A percentile compares a stretch with the other conserved stretches of the same genome.
Conservation (phyloP, 345 rosid genomes). For the Cochlearia excelsa region DNA sequence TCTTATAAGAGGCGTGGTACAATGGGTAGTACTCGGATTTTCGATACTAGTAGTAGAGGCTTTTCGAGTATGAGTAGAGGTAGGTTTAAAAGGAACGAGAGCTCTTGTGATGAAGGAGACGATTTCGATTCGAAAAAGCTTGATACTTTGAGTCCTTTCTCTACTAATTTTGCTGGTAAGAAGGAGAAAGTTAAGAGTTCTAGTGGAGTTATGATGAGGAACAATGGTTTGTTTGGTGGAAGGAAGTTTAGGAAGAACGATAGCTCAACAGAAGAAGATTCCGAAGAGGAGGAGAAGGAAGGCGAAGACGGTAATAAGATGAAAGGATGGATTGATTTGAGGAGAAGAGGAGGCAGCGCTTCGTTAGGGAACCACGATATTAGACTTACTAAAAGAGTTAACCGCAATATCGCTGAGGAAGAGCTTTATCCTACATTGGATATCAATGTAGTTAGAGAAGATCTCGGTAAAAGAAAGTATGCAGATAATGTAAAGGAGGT, state of each 20-base stretch:
- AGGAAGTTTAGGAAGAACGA: conserved; percentile 49
- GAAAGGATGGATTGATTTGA: conserved; percentile 48
- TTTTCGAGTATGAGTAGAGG: conserved; percentile 48
- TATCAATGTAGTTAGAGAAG: conserved; percentile 56
- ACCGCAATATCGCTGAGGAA: conserved; percentile 48
- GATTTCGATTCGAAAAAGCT: conserved; percentile 23
- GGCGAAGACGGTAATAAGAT: conserved; percentile 33
- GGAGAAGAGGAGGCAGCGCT: conserved; percentile 62
- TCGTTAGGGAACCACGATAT: conserved; percentile 74
- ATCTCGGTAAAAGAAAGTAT: conserved; percentile 48
- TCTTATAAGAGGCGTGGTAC: conserved; percentile 21
- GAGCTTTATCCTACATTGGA: conserved; percentile 55
- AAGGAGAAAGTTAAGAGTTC: conserved; percentile 32
- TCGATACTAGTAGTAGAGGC: conserved; percentile 30
- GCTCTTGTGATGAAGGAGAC: conserved; percentile 41
- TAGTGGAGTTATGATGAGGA: conserved; percentile 28
- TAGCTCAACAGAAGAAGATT: conserved; percentile 66
- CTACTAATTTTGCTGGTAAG: conserved; percentile 22
- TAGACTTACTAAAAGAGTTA: conserved; percentile 65
- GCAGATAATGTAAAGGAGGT: conserved; percentile 36
- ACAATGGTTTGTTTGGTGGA: conserved; percentile 26
- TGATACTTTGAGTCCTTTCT: conserved; percentile 31
- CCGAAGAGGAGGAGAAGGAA: conserved; percentile 35
- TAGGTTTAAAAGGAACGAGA: conserved; percentile 44
- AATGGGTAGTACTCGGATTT: conserved; percentile 15